phyloP scores from a whole-genome alignment of 2,329 filamentous ascomycete genomes.

The Westerdykella aurantiaca region DNA sequence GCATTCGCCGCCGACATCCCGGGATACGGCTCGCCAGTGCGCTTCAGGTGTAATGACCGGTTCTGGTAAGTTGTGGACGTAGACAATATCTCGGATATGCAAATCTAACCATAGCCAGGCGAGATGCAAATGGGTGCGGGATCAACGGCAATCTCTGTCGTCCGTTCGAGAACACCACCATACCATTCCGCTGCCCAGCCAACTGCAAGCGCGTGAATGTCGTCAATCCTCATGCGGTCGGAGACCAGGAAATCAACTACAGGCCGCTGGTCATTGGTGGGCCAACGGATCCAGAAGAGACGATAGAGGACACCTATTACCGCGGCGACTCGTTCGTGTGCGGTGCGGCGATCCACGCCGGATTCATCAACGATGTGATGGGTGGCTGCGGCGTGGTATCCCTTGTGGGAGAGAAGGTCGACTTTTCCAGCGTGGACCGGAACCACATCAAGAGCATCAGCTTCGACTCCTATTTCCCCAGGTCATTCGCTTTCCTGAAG shows the following conservation, averaged over 20 bases:
- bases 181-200: constrained; percentile 70
- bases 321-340: constrained; percentile 88
- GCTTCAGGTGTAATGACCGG: constrained; percentile 60
- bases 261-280: constrained; percentile 52
- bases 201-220: constrained; percentile 62
- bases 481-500: constrained; percentile 70
- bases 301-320: constrained; percentile 56
- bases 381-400: constrained; percentile 80
- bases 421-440: constrained; percentile 59
- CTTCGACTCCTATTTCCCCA: constrained; percentile 87
- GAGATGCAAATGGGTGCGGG: constrained; percentile 63
- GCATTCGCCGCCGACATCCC: constrained; percentile 56
- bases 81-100: constrained; percentile 24
- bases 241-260: constrained; percentile 57
- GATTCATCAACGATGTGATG: constrained; percentile 62
- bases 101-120: constrained; percentile 21
- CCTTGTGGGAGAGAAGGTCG: constrained; percentile 61
- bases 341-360: constrained; percentile 76
- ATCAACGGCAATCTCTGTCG: constrained; percentile 69
- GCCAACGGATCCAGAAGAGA: constrained; percentile 36
- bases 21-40: constrained; percentile 60
- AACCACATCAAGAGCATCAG: constrained; percentile 69
- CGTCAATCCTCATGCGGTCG: constrained; percentile 69
- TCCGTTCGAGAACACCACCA: constrained; percentile 64
- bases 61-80: constrained; percentile 55